Percentiles rank a stretch among this genome's conserved stretches.
These are phyloP conservation scores for Leccinum boreale DNA, from an alignment of 768 basidiomycete species.

Conservation along the genomic window DNA sequence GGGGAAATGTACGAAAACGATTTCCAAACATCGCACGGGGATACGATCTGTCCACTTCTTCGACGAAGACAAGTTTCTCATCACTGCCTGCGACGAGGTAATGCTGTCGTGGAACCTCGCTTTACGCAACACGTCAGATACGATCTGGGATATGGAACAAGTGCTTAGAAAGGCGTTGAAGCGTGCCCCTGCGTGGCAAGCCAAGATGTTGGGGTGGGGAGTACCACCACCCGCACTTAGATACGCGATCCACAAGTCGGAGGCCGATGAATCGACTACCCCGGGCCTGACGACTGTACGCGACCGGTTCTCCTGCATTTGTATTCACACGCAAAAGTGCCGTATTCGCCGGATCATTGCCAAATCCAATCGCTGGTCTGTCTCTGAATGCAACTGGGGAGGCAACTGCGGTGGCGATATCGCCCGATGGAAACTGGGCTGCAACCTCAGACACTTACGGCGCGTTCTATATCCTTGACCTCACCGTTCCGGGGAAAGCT, in stretches of 20 bases:
- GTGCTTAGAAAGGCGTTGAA: not conserved
- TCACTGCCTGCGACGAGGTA: slow-evolving; percentile 5
- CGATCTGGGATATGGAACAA: not conserved
- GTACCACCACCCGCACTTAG: not conserved
- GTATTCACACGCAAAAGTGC: not conserved
- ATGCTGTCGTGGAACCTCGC: slow-evolving; percentile 9
- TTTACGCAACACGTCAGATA: slow-evolving; percentile 1
- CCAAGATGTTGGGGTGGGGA: slow-evolving; percentile 5
- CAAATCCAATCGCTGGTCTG: not conserved
- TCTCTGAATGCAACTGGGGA: not conserved
- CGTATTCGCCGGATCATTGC: not conserved
- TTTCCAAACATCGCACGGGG: slow-evolving; percentile 11
- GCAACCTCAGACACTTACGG: slow-evolving; percentile 7
- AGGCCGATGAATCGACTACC: not conserved
- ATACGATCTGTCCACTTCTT: slow-evolving; percentile 16
- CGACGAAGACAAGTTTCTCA: slow-evolving; percentile 7
- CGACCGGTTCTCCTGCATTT: slow-evolving; percentile 6
- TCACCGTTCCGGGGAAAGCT: not conserved
- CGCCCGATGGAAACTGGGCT: slow-evolving; percentile 17
- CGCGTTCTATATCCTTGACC: slow-evolving; percentile 8
- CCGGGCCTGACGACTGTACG: not conserved
- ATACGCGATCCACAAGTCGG: not conserved
- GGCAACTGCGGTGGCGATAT: slow-evolving; percentile 10
- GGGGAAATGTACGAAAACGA: slow-evolving; percentile 13
- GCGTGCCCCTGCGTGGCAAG: slow-evolving; percentile 3